Base-by-base conservation (phyloP, 805 yeast genomes). In the Novakomyces olei region DNA sequence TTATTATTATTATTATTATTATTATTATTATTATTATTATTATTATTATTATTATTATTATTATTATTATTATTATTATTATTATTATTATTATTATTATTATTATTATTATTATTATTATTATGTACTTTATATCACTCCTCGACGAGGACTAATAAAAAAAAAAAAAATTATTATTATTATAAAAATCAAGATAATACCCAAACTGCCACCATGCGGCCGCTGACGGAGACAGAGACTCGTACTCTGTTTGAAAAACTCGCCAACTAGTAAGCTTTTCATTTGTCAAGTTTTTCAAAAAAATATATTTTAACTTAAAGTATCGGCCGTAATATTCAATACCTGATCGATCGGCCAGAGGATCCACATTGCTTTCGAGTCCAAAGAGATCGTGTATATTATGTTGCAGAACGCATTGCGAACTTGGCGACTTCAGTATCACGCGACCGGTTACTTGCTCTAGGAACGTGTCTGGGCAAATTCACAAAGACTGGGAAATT, bases 401-500 rank as follows among this genome's bases (percentile, higher is more conserved):
- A 85, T 50, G 91, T 85, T 26, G 38, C 42, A 14, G 42, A 40
- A 27, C 22, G 19, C 1, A 41, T 40, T n/a, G 40, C 40, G 44
- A 74, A 74, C 42, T 65, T 72, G 40, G 96, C 98, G 31, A 81
- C 95, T 0, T 71, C 85, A 19, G 77, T 85, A 3, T 77, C 93
- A 25, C 69, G 98, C 60, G 69, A 70, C 28, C 77, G 80, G 47
- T 63, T 88, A 41, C 80, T 85, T 91, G 78, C 95, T 0, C 54
- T 88, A 19, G 98, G 98, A 25, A 67, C 74, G 3, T 88, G 98
- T 56, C 61, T 88, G 37, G 98, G 98, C 14, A 88, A 88, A 53
- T 88, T 88, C 61, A 88, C 98, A 31, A 88, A 88, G 61, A 77
- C 95, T 2, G 95, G 95, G 19, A 88, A 88, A 55, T 88, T 88